Evolutionary conservation across 225 moss, liverwort and hornwort species (phyloP), one percentile per base, ranked within the genome.

Genomic region (Antitrichia curtipendula): DNA sequence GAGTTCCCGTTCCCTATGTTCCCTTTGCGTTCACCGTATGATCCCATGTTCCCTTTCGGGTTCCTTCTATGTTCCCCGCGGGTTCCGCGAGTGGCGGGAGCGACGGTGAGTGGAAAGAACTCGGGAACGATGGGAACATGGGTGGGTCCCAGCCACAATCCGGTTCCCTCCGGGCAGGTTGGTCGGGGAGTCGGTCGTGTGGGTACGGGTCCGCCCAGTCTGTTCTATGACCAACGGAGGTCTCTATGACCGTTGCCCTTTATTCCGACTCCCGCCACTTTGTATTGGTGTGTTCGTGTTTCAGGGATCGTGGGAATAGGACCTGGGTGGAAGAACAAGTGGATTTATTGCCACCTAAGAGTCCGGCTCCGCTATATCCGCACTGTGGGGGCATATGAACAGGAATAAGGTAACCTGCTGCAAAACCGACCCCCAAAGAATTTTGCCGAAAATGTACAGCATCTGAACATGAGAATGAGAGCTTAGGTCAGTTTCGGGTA

Each of bases 231-330:
- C 91, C 86, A 73, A 28, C 8, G 6, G 31, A 31, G 40, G 58
- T 12, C 28, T 50, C 88, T 80, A 89, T 74, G 74, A 86, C 91
- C 91, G 73, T 80, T 40, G 13, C 34, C 58, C 71, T 82, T 72
- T 43, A 59, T 82, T 80, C 86, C 28, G 25, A 38, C 88, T 91
- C 86, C 86, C 82, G 88, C 82, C 86, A 88, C 72, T 83, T 83
- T 78, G 58, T 65, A 49, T 82, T 85, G 76, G 85, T 65, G 77
- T 56, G 31, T 54, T 74, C 25, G 54, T 41, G 68, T 60, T 77
- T 60, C 36, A n/a, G 27, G 29, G 21, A 16, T 50, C 56, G 78
- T 76, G 76, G 69, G 61, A 84, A 86, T 62, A 84, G 81, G 84
- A 47, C 84, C 73, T 8, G 16, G 40, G 21, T 38, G 32, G 53